Base-by-base conservation (phyloP, 2,329 filamentous ascomycete species). In the Ophiobolus disseminans region DNA sequence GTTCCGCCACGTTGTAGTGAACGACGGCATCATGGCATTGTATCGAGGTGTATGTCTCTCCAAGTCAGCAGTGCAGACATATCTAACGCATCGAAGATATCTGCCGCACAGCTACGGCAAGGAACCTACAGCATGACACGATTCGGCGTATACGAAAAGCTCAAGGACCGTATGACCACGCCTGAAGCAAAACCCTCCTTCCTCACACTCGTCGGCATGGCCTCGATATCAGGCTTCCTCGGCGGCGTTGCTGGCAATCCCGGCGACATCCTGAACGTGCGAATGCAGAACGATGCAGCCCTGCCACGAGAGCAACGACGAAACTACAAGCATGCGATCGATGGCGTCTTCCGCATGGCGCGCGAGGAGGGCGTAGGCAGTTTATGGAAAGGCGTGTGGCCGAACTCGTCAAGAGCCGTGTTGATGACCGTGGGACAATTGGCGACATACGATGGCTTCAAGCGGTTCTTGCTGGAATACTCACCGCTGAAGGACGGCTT, bases 221-320 rank as follows among this genome's bases (percentile, higher is more conserved):
- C 93, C 43, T 88, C 86, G 19, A 77, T 85, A 21, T 93, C 94
- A 6, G 94, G 94, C 41, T 90, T 97, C 69, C 75, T 95, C 2
- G 94, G 94, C 54, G 94, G 94, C 40, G 77, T 97, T 37, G 89
- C 88, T 5, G 94, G 94, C 58, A 99, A 97, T 76, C 91, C 92
- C 2, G 93, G 92, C 58, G 94, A 99, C 72, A 91, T 99, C 25
- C 81, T 97, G 66, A 99, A 99, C 75, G 94, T 99, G 40, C 90
- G 94, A 59, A 99, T 99, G 94, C 94, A 99, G 77, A 90, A 96
- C 75, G 94, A 88, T 63, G 87, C 89, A 2, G 86, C 91, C 0
- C 84, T 97, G 1, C 89, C 91, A 0, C 66, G 76, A 1, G 81
- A 82, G 4, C 79, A 95, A 66, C 86, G 90, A 38, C 84, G 93